Evolutionary conservation across 305 asterid genomes (phyloP).

Genomic region (Rubia balearica): DNA sequence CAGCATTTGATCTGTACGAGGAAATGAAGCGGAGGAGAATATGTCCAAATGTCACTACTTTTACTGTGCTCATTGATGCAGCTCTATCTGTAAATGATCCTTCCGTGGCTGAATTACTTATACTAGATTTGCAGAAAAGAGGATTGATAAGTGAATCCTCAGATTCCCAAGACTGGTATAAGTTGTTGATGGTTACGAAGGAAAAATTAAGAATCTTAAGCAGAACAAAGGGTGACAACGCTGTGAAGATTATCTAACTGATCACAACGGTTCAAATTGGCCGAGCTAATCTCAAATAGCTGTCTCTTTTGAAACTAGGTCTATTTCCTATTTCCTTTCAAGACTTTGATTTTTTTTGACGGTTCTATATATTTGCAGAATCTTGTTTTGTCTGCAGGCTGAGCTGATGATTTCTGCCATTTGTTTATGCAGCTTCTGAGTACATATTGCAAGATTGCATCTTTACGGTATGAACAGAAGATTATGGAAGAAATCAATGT

Average conservation of each 20-base stretch:
- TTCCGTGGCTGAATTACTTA: slow-evolving; percentile 41
- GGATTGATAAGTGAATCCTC: slow-evolving; percentile 41
- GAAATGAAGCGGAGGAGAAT: slow-evolving; percentile 66
- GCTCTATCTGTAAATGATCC: slow-evolving; percentile 36
- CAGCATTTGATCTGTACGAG: slow-evolving; percentile 51
- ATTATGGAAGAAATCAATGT: not conserved
- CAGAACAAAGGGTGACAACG: slow-evolving; percentile 28
- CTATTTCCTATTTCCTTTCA: not conserved
- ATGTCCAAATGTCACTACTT: slow-evolving; percentile 61
- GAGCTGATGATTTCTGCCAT: slow-evolving; percentile 4
- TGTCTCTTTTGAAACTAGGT: slow-evolving; percentile 11
- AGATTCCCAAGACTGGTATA: slow-evolving; percentile 27
- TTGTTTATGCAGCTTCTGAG: slow-evolving; percentile 9
- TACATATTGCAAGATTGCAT: not conserved
- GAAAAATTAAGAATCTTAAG: slow-evolving; percentile 37
- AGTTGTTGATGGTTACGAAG: slow-evolving; percentile 39
- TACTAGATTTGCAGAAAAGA: slow-evolving; percentile 54
- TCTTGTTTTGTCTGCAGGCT: not conserved
- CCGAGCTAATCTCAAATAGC: not conserved
- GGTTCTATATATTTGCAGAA: not conserved
- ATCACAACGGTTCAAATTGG: not conserved
- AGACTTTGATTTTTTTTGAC: not conserved
- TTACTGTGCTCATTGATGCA: slow-evolving; percentile 38
- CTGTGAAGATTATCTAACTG: slow-evolving; percentile 13
- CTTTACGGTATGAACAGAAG: not conserved